Evolutionary conservation across 2,329 filamentous ascomycete species (phyloP), one percentile per base, ranked within the genome.

Genomic region (Ustulina deusta): DNA sequence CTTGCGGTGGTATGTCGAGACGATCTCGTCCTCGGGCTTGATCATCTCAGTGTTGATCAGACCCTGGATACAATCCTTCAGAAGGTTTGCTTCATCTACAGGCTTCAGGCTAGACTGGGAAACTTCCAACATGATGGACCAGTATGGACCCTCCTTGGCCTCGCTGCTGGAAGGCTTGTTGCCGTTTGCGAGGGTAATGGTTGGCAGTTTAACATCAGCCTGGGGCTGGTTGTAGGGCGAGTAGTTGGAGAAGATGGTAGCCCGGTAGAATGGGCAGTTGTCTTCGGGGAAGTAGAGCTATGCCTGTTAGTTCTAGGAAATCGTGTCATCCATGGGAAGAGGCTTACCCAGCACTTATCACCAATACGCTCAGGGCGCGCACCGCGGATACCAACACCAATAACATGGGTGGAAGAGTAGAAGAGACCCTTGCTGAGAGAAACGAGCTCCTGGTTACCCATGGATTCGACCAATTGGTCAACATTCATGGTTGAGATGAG

Each of bases 221-320:
- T 92, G 85, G 38, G 96, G 96, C 85, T 98, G 96, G 87, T 99
- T 99, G 89, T 97, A 90, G 61, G 95, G 96, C 25, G 96, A 98
- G 88, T 99, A 99, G 89, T 99, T 99, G 83, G 95, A 98, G 89
- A 99, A 99, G 85, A 99, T 98, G 79, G 96, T 99, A 78, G 96
- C 96, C 75, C 96, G 93, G 88, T 99, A 99, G 88, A 99, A 99
- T 80, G 94, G 94, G 86, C 94, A 97, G 88, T 99, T 91, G 82
- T 97, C 92, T 83, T 99, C 96, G 71, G 96, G 96, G 90, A 98
- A 99, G 89, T 99, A 99, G 73, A 99, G 87, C 90, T 91, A 64
- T 15, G 22, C 6, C 10, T 13, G 48, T 72, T 69, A 66, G 73
- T 59, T 64, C 10, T 34, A 15, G 2, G 11, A 34, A 22, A 6